Percentiles rank a stretch among this genome's conserved stretches.
Conservation (phyloP, 495 filamentous ascomycete species). For the Pyronema domesticum region DNA sequence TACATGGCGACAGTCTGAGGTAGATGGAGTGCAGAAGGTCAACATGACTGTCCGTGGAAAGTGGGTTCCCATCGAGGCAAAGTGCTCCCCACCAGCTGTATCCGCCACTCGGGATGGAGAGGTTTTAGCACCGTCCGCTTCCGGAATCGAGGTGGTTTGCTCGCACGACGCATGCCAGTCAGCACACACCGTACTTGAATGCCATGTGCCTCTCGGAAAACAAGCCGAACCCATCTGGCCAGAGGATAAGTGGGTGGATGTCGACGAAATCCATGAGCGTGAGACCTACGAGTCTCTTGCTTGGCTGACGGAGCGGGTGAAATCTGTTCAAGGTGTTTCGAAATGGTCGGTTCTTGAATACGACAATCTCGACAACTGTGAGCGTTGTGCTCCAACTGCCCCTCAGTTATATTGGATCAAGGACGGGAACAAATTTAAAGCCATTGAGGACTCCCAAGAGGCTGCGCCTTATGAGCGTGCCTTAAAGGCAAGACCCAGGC, state of each 20-base stretch:
- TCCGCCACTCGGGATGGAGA: conserved; percentile 2
- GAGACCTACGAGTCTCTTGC: conserved; percentile 24
- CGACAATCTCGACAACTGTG: conserved; percentile 16
- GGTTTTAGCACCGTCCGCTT: conserved; percentile 11
- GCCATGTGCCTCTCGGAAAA: conserved; percentile 18
- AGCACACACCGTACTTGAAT: conserved; percentile 22
- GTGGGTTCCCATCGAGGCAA: conserved; percentile 20
- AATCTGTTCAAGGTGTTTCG: conserved; percentile 11
- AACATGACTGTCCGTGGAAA: conserved; percentile 13
- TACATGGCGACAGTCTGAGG: conserved; percentile 9
- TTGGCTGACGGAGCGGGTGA: conserved; percentile 26
- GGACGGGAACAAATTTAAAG: conserved; percentile 19
- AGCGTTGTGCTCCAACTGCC: conserved; percentile 24
- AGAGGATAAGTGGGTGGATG: conserved; percentile 20
- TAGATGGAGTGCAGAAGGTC: not conserved
- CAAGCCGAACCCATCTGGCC: conserved; percentile 24
- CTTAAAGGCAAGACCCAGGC: conserved; percentile 30
- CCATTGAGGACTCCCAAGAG: conserved; percentile 25
- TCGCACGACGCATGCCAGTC: conserved; percentile 16
- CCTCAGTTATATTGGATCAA: conserved; percentile 25
- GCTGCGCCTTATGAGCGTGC: conserved; percentile 25
- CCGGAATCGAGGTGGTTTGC: conserved; percentile 9
- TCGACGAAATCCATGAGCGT: conserved; percentile 23
- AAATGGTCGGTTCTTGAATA: conserved; percentile 12
- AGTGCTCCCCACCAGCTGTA: conserved; percentile 13